These are phyloP conservation scores for Septoria petroselini DNA, from an alignment of 2,329 filamentous ascomycete species.

Conservation along the genomic window DNA sequence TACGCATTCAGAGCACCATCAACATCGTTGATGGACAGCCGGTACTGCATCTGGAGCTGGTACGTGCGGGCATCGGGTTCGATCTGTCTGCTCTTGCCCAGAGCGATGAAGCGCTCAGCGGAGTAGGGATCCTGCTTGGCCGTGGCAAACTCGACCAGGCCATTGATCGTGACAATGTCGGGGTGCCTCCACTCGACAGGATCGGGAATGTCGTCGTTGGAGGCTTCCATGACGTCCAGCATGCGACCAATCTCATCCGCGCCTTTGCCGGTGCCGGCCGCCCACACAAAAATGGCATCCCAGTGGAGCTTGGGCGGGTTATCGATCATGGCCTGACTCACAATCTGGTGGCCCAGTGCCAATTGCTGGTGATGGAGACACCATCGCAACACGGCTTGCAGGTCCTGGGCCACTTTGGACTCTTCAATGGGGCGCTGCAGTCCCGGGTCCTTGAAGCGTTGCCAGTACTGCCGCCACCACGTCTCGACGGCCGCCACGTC, in stretches of 20 bases:
- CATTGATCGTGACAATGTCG: constrained; percentile 71
- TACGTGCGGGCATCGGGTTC: constrained; percentile 66
- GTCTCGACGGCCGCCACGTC: constrained; percentile 60
- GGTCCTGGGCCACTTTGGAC: background rate
- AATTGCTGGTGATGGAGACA: constrained; percentile 50
- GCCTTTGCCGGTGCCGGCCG: constrained; percentile 67
- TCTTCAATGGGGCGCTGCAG: background rate
- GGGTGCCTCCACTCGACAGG: constrained; percentile 52
- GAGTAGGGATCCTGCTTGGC: constrained; percentile 66
- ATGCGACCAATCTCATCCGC: constrained; percentile 71
- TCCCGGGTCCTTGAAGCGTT: background rate
- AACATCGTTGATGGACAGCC: constrained; percentile 69
- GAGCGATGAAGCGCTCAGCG: constrained; percentile 67
- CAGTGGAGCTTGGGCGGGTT: constrained; percentile 48
- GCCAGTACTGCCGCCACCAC: constrained; percentile 46
- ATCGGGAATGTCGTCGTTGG: constrained; percentile 34
- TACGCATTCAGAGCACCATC: constrained; percentile 66
- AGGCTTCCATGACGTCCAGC: constrained; percentile 60
- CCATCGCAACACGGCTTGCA: constrained; percentile 23
- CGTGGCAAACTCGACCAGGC: constrained; percentile 68
- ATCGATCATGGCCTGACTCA: constrained; percentile 42
- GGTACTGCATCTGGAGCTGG: constrained; percentile 71
- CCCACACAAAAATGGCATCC: constrained; percentile 73
- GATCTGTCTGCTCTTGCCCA: constrained; percentile 65
- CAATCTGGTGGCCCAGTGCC: constrained; percentile 61